A percentile compares a stretch with the other conserved stretches of the same genome.
These are phyloP conservation scores for Colletotrichum lindemuthianum DNA, from an alignment of 2,329 filamentous ascomycete species.

Conservation along the genomic window DNA sequence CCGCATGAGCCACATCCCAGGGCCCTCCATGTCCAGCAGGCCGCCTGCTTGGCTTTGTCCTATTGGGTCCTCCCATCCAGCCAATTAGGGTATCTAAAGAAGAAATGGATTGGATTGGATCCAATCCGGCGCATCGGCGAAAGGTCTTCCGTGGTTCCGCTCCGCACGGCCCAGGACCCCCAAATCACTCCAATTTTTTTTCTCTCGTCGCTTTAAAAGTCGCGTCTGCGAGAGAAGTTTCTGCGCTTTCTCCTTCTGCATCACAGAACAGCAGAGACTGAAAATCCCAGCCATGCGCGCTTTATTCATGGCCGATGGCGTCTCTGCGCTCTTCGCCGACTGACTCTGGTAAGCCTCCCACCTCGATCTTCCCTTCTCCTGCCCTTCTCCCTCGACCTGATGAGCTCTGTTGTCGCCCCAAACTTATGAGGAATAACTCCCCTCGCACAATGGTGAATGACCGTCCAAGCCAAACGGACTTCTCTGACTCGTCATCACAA, in stretches of 20 bases:
- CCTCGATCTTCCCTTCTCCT: not conserved
- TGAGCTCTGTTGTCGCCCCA: constrained; percentile 61
- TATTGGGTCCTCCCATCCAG: not conserved
- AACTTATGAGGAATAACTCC: constrained; percentile 59
- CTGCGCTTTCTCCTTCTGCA: constrained; percentile 1
- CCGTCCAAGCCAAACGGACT: constrained; percentile 69
- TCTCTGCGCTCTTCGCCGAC: constrained; percentile 13
- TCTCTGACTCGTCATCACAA: constrained; percentile 51
- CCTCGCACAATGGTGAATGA: constrained; percentile 58
- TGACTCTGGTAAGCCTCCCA: constrained; percentile 35
- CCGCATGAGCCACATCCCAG: constrained; percentile 12
- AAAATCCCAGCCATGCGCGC: constrained; percentile 14
- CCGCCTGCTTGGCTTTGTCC: too few species aligned
- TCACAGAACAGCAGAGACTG: constrained; percentile 28
- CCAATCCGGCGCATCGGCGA: constrained; percentile 17
- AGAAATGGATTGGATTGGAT: too few species aligned
- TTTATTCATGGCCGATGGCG: constrained; percentile 7
- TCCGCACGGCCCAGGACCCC: constrained; percentile 27
- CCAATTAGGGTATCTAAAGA: too few species aligned
- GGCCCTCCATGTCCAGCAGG: too few species aligned
- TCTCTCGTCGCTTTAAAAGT: constrained; percentile 18
- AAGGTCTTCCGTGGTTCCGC: constrained; percentile 26
- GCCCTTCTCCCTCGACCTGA: constrained; percentile 45
- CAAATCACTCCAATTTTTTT: constrained; percentile 35
- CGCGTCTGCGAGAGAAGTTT: not conserved